Evolutionary conservation across 2,329 filamentous ascomycete species (phyloP).

Genomic region (Diaporthe amygdali): DNA sequence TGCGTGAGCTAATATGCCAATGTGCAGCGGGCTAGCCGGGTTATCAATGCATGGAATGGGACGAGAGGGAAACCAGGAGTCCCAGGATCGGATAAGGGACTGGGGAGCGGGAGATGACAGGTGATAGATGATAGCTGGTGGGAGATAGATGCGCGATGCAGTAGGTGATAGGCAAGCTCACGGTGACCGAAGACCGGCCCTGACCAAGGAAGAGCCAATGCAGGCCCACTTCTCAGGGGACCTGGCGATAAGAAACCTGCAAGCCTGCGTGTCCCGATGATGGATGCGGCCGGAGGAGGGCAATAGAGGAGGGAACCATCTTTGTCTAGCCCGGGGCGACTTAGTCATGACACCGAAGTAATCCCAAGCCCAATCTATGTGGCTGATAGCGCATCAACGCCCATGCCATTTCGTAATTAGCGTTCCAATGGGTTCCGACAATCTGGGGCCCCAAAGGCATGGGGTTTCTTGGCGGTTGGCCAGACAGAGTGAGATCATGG

Average conservation of each 20-base stretch:
- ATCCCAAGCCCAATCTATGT: neutral
- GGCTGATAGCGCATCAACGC: neutral
- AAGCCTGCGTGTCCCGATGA: neutral
- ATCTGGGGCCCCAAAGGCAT: neutral
- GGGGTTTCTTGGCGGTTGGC: neutral
- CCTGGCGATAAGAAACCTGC: neutral
- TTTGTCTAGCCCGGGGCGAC: neutral
- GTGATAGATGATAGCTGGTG: neutral
- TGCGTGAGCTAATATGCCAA: constrained; percentile 1
- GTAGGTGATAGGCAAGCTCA: neutral
- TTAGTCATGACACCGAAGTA: constrained; percentile 10
- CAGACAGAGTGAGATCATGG: neutral
- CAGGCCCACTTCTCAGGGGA: neutral
- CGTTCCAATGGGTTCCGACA: constrained; percentile 3
- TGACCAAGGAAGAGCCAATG: neutral
- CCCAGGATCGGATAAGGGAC: constrained; percentile 2
- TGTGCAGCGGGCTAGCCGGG: constrained; percentile 12
- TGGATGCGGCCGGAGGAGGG: neutral
- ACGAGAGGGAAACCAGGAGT: neutral
- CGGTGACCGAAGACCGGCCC: neutral
- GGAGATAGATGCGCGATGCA: neutral
- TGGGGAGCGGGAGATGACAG: neutral
- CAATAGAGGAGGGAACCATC: neutral
- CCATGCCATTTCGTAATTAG: constrained; percentile 3
- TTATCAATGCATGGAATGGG: constrained; percentile 1